These are phyloP conservation scores for Eustoma russellianum DNA, from an alignment of 257 asterid species.

Conservation along the genomic window DNA sequence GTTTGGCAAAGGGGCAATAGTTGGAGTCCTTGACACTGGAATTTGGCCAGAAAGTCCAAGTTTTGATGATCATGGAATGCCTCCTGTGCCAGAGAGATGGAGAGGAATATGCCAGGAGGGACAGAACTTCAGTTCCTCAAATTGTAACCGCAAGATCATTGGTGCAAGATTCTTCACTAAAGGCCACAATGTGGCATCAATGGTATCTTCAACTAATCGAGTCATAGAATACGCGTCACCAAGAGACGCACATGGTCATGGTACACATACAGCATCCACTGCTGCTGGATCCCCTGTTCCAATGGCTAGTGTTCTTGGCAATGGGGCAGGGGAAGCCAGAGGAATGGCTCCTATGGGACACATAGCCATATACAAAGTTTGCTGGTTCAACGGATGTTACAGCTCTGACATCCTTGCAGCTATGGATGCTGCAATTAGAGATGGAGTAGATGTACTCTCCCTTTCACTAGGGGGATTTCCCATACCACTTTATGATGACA, in stretches of 20 bases:
- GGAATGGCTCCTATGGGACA: slow-evolving; percentile 86
- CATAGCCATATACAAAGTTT: slow-evolving; percentile 68
- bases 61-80: slow-evolving; percentile 63
- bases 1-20: slow-evolving; percentile 67
- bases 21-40: slow-evolving; percentile 84
- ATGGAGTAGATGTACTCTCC: slow-evolving; percentile 75
- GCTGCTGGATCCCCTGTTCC: slow-evolving; percentile 60
- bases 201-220: slow-evolving; percentile 21
- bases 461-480: slow-evolving; percentile 88
- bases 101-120: slow-evolving; percentile 71
- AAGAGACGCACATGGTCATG: slow-evolving; percentile 85
- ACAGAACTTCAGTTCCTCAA: slow-evolving; percentile 40
- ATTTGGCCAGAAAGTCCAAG: slow-evolving; percentile 92
- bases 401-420: slow-evolving; percentile 93
- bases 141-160: slow-evolving; percentile 62
- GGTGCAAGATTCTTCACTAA: slow-evolving; percentile 74
- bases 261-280: slow-evolving; percentile 80
- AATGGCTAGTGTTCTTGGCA: slow-evolving; percentile 45
- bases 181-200: slow-evolving; percentile 66
- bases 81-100: slow-evolving; percentile 69
- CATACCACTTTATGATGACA: slow-evolving; percentile 69
- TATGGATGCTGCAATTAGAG: slow-evolving; percentile 71
- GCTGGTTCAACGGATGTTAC: slow-evolving; percentile 86
- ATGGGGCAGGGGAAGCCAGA: slow-evolving; percentile 67
- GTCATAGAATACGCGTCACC: slow-evolving; percentile 56